These are phyloP conservation scores for Verticillium klebahnii DNA, from an alignment of 2,329 filamentous ascomycete genomes.

Conservation along the genomic window DNA sequence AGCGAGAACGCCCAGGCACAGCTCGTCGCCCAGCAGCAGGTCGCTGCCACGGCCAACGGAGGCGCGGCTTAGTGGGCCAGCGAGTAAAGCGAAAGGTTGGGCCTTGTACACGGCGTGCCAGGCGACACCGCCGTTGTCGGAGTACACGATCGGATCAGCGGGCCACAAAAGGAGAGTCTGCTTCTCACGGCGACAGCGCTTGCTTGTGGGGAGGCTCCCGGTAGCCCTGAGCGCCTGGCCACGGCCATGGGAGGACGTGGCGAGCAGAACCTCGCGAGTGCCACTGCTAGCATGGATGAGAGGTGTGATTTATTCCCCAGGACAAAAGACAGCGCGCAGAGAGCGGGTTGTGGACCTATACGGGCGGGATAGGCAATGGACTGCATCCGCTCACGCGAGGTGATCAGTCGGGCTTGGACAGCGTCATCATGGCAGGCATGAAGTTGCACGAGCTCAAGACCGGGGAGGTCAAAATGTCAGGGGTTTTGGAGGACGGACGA, in stretches of 20 bases:
- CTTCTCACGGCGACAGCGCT: not conserved
- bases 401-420: not conserved
- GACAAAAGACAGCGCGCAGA: not conserved
- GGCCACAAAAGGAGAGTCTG: not conserved
- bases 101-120: not conserved
- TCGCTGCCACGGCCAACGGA: conserved; percentile 14
- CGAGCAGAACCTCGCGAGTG: not conserved
- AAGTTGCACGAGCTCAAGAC: not conserved
- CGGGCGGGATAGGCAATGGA: not conserved
- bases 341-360: not conserved
- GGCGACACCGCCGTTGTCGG: not conserved
- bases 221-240: not conserved
- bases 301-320: not conserved
- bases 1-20: conserved; percentile 36
- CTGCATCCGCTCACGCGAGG: not conserved
- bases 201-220: not conserved
- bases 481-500: not conserved
- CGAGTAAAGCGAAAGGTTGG: not conserved
- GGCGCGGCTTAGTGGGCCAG: conserved; percentile 11
- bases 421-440: not conserved
- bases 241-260: not conserved
- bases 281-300: not conserved
- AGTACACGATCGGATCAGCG: not conserved
- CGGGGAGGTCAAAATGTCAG: not conserved
- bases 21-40: conserved; percentile 17